Evolutionary conservation across 2,329 filamentous ascomycete genomes (phyloP).

Genomic region (Calycina herbarum): DNA sequence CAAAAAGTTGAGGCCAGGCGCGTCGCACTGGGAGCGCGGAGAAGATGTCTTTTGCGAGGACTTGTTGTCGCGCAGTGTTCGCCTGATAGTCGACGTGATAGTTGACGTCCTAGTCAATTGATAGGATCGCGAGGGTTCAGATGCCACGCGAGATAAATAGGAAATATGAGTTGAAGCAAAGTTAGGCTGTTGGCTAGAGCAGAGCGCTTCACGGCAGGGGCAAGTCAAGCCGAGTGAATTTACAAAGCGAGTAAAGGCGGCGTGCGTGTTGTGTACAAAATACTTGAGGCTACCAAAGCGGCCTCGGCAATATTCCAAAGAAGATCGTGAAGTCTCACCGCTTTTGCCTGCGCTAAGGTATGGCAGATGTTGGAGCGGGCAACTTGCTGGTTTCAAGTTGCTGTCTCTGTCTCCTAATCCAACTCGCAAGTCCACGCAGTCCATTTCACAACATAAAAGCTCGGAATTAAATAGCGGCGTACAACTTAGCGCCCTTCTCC

Average conservation of each 20-base stretch:
- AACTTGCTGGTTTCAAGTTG: not conserved
- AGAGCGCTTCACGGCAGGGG: not conserved
- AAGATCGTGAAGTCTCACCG: not conserved
- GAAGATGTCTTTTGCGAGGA: not conserved
- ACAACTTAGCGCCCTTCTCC: not conserved
- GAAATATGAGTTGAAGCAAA: not conserved
- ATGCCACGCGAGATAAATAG: not conserved
- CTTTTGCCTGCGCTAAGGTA: not conserved
- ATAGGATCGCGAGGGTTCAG: not conserved
- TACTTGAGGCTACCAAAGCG: not conserved
- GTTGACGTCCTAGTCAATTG: not conserved
- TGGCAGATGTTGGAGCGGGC: not conserved
- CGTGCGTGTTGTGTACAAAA: not conserved
- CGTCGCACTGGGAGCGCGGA: not conserved
- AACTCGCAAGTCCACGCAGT: constrained; percentile 1
- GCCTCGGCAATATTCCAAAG: not conserved
- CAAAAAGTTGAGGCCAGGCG: not conserved
- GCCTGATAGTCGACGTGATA: not conserved
- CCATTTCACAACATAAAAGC: constrained; percentile 7
- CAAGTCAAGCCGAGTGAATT: not conserved
- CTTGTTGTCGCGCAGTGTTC: not conserved
- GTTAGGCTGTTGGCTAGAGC: not conserved
- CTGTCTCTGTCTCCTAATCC: constrained; percentile 10
- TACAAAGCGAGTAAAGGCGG: not conserved
- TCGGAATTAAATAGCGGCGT: constrained; percentile 6